Base-by-base conservation (phyloP, 495 filamentous ascomycete genomes). In the Penicillium egyptiacum region DNA sequence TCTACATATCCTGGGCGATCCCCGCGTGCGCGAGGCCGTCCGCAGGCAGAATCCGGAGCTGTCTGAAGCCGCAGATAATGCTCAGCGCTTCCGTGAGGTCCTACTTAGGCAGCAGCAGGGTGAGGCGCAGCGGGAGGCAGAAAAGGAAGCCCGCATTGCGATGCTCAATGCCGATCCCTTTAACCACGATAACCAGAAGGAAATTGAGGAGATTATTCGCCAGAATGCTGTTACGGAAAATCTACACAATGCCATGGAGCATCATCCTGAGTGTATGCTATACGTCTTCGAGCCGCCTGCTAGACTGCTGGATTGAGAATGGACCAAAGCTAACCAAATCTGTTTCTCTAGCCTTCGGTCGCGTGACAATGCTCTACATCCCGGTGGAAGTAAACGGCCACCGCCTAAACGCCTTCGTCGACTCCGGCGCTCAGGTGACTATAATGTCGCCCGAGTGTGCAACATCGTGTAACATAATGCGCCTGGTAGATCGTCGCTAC, bases 391-490 rank as follows among this genome's bases (percentile, higher is more conserved):
- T 99, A 54, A 98, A 98, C 71, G 87, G 88, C 12, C 82, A 88
- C 61, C 87, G 88, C 49, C 85, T 99, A 60, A 98, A 96, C 77
- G 94, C 95, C 9, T 90, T 99, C 50, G 95, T 99, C 61, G 94
- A 99, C 72, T 97, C 94, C 20, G 94, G 94, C 46, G 94, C 94
- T 19, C 95, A 99, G 76, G 89, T 94, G 16, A 99, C 94, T 17
- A 96, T 99, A 76, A 98, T 99, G 94, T 97, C 92, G 6, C 95
- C 94, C 5, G 78, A 84, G 35, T 96, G 91, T 67, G 95, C 94
- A 9, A 87, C 92, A 62, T 79, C 84, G 28, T 98, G 95, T 68
- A 91, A 91, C 65, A 96, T 99, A 72, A 96, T 96, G 89, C 89
- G 94, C 17, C 84, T 98, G n/a, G 86, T 98, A 23, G 95, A 99